phyloP scores from a whole-genome alignment of 306 rosid genomes.

The Acacia acuminata region DNA sequence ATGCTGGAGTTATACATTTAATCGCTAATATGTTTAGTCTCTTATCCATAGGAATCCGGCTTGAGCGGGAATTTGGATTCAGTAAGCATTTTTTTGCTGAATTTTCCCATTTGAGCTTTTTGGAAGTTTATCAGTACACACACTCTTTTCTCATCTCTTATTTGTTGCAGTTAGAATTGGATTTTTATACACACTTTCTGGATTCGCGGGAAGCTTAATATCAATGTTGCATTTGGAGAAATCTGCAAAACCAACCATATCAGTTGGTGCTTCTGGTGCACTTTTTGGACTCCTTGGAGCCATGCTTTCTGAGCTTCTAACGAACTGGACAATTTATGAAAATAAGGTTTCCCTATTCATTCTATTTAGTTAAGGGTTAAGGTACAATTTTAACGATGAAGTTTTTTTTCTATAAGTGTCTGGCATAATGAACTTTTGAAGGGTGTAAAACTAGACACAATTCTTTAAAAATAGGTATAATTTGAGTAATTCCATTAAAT shows the following conservation, averaged over 20 bases:
- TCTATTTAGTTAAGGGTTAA: too few relatives aligned
- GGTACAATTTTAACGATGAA: too few relatives aligned
- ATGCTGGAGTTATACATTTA: conserved; percentile 86
- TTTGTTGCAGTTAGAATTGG: conserved; percentile 78
- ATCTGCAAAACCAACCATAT: conserved; percentile 32
- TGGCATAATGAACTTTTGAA: too few relatives aligned
- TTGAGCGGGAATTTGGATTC: conserved; percentile 89
- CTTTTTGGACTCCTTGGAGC: conserved; percentile 91
- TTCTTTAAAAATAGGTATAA: too few relatives aligned
- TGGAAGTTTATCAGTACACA: neutral
- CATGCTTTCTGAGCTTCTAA: conserved; percentile 95
- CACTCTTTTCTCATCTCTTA: conserved; percentile 13
- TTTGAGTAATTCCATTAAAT: too few relatives aligned
- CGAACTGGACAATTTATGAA: conserved; percentile 84
- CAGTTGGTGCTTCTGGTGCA: conserved; percentile 96
- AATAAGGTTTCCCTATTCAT: conserved; percentile 50
- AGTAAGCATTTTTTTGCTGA: conserved; percentile 47
- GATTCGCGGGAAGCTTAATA: conserved; percentile 78
- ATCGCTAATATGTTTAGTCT: conserved; percentile 82
- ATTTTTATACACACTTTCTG: conserved; percentile 58
- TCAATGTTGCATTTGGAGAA: conserved; percentile 46
- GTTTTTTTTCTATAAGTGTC: too few relatives aligned
- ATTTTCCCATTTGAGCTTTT: neutral
- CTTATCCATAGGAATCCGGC: conserved; percentile 73
- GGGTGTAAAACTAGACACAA: too few relatives aligned